Evolutionary conservation across 2,329 filamentous ascomycete genomes (phyloP), one percentile per base, ranked within the genome.

Genomic region (Eutypa lata): DNA sequence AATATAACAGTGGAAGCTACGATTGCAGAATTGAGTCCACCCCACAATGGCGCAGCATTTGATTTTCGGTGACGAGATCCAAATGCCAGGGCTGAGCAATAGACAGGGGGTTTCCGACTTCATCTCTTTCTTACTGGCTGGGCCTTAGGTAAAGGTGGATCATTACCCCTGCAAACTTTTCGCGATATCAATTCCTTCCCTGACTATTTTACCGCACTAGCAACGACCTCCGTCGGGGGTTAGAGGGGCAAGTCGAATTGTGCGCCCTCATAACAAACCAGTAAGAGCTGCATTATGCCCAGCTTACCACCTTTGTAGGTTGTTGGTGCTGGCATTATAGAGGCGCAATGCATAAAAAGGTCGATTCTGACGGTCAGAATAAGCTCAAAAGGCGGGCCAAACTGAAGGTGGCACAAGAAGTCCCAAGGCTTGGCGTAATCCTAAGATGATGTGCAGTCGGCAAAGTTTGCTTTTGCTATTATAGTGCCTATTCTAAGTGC

Each of bases 81-180:
- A 51, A 37, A n/a, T 40, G 54, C 55, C 52, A 48, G 54, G 53
- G 52, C 53, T 56, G 49, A 37, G 54, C 54, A 51, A 48, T 51
- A 50, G 55, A 53, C 56, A 54, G 46, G 49, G 48, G 56, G 53
- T 47, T 58, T 57, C 46, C 49, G 44, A 62, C 60, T 57, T 61
- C 60, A 62, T 51, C 53, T 52, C 35, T 54, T 10, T 51, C n/a
- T 51, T 14, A 62, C 61, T 62, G 59, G 60, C 19, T 42, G 5
- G 14, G 18, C 10, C 45, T 52, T 53, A 51, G 53, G 47, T 52
- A 55, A 48, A 50, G 55, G 58, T 60, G 52, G 55, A 57, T 26
- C 31, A 14, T 33, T 14, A 47, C 56, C 59, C 60, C 49, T 58
- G 59, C 49, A 55, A 53, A 54, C 56, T 54, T 59, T 52, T 49